These are phyloP conservation scores for Crataegus laevigata DNA, from an alignment of 306 rosid genomes.

Conservation along the genomic window DNA sequence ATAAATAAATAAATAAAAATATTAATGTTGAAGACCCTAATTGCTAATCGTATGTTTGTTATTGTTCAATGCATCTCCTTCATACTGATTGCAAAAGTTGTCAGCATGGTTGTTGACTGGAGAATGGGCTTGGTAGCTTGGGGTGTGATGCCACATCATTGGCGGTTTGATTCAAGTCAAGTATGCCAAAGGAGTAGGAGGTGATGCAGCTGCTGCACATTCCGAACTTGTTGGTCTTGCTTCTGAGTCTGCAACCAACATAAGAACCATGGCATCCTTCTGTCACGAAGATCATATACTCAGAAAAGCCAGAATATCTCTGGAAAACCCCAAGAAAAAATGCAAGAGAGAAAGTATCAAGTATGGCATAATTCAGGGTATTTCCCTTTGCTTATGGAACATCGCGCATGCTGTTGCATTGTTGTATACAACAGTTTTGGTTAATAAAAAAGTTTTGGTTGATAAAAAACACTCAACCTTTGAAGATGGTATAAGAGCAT, in stretches of 20 bases:
- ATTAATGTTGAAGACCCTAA: constrained; percentile 69
- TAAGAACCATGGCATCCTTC: constrained; percentile 73
- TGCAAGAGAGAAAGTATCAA: constrained; percentile 60
- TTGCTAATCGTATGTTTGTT: constrained; percentile 81
- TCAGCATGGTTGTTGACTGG: constrained; percentile 71
- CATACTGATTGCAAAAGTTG: constrained; percentile 70
- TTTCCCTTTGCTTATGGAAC: constrained; percentile 85
- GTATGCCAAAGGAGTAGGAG: constrained; percentile 84
- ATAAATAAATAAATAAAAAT: too few relatives aligned
- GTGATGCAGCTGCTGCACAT: constrained; percentile 66
- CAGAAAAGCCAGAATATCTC: constrained; percentile 46
- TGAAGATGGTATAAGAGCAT: constrained; percentile 66
- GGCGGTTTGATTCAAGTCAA: constrained; percentile 89
- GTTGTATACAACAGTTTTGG: constrained; percentile 75
- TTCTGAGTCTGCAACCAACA: constrained; percentile 76
- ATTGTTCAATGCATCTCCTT: constrained; percentile 86
- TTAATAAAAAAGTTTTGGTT: too few relatives aligned
- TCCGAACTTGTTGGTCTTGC: constrained; percentile 62
- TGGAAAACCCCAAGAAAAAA: constrained; percentile 57
- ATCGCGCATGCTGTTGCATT: constrained; percentile 86
- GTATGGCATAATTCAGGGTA: constrained; percentile 68
- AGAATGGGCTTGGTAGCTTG: constrained; percentile 90
- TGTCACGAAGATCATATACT: constrained; percentile 71
- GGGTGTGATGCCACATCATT: constrained; percentile 96
- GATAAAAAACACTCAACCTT: constrained; percentile 52